Evolutionary conservation across 2,329 filamentous ascomycete genomes (phyloP).

Genomic region (Calonectria hongkongensis): DNA sequence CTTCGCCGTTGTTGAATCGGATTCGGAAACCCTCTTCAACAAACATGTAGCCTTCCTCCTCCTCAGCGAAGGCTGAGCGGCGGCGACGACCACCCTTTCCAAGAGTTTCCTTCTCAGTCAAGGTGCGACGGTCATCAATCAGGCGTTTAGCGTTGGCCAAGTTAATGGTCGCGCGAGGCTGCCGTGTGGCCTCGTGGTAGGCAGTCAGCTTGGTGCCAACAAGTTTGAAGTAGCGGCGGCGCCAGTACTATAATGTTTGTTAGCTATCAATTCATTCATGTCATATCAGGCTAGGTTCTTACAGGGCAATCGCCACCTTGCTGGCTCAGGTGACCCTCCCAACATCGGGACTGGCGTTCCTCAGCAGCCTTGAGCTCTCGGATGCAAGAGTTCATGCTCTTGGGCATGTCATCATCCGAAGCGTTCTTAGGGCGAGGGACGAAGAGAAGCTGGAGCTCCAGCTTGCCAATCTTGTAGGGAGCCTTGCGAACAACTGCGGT

Average conservation of each 20-base stretch:
- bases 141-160: slow-evolving; percentile 93
- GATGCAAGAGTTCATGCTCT: slow-evolving; percentile 98
- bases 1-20: slow-evolving; percentile 97
- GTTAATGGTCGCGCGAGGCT: slow-evolving; percentile 97
- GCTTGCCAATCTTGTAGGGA: slow-evolving; percentile 96
- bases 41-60: slow-evolving; percentile 99
- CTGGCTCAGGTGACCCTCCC: slow-evolving; percentile 93
- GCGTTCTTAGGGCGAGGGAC: slow-evolving; percentile 92
- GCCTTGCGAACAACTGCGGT: slow-evolving; percentile 85
- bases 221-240: slow-evolving; percentile 97
- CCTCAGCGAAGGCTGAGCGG: slow-evolving; percentile 96
- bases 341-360: slow-evolving; percentile 84
- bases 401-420: slow-evolving; percentile 97
- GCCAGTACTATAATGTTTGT: slow-evolving; percentile 85
- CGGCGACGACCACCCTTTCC: slow-evolving; percentile 87
- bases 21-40: slow-evolving; percentile 99
- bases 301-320: slow-evolving; percentile 98
- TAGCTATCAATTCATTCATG: slow-evolving; percentile 54
- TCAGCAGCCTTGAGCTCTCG: slow-evolving; percentile 95
- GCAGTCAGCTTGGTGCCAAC: slow-evolving; percentile 93
- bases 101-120: slow-evolving; percentile 88
- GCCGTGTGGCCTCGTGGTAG: slow-evolving; percentile 95
- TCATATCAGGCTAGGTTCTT: slow-evolving; percentile 65
- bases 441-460: slow-evolving; percentile 95
- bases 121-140: slow-evolving; percentile 90